Base-by-base conservation (phyloP, 2,329 filamentous ascomycete species). In the Fusarium brevicatenulatum region DNA sequence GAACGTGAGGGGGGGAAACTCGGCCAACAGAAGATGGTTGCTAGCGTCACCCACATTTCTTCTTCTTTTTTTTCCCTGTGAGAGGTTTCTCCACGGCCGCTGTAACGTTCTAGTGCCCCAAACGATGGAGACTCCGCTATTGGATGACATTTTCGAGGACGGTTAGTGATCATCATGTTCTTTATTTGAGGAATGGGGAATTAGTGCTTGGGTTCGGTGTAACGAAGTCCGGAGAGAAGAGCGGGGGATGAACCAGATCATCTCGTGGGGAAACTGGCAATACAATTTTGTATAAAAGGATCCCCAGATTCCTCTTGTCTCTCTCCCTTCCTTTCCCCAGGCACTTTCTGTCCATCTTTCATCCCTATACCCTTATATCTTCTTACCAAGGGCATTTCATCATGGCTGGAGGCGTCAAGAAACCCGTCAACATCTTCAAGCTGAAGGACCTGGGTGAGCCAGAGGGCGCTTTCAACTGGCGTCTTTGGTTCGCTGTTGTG, bases 401-500 rank as follows among this genome's bases (percentile, higher is more conserved):
- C 40, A 88, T 88, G 85, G 85, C 85, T 58, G 85, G 85, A 69
- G 85, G 84, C 68, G 84, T 85, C 66, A 88, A 88, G 81, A 88
- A 87, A 76, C 86, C 87, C 65, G 84, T 88, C 80, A 88, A 89
- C 76, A 84, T 93, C 77, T 94, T 93, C 83, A 88, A 85, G 76
- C 81, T 91, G 69, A 87, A 89, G 77, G 81, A 92, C 70, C 84
- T 90, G 54, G 88, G 88, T 66, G 92, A 93, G 68, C 93, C 93
- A 9, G 87, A 87, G 62, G 89, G 92, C 78, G 88, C 91, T 70
- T 89, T 94, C 80, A 95, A 95, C 83, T 94, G 92, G 92, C 86
- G 90, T 49, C 85, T 95, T 69, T 94, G 92, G 91, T 93, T 93
- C 81, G 91, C 92, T 46, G 91, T 95, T 61, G 79, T 93, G 70